Evolutionary conservation across 352 stramenopile genomes (phyloP).

Genomic region (Plasmopara muralis): DNA sequence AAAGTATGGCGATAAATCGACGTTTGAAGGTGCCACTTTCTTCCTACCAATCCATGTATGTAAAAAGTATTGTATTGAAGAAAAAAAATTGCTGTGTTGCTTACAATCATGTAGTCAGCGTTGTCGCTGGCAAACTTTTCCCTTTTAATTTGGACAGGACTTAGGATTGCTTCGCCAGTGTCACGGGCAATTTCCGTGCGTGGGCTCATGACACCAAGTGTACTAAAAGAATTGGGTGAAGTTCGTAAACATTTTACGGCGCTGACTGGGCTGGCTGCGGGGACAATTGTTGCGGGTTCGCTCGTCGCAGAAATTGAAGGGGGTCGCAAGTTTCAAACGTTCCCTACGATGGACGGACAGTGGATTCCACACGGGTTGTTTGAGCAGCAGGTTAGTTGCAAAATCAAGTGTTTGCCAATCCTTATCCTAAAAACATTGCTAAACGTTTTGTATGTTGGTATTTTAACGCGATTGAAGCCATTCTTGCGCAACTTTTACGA

Average conservation of each 20-base stretch:
- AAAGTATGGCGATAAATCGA: slow-evolving; percentile 11
- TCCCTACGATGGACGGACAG: slow-evolving; percentile 87
- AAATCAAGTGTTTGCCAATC: background rate
- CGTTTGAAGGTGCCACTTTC: slow-evolving; percentile 31
- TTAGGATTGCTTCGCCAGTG: slow-evolving; percentile 47
- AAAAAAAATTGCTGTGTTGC: background rate
- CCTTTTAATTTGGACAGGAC: slow-evolving; percentile 54
- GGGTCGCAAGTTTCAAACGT: slow-evolving; percentile 96
- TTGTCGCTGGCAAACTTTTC: slow-evolving; percentile 63
- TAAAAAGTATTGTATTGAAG: background rate
- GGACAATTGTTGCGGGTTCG: slow-evolving; percentile 36
- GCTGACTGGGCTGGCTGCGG: slow-evolving; percentile 32
- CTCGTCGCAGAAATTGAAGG: slow-evolving; percentile 94
- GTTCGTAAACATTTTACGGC: slow-evolving; percentile 46
- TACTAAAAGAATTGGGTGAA: slow-evolving; percentile 47
- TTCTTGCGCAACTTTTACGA: slow-evolving; percentile 91
- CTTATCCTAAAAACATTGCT: background rate
- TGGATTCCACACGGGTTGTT: slow-evolving; percentile 85
- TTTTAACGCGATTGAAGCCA: slow-evolving; percentile 1
- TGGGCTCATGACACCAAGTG: slow-evolving; percentile 34
- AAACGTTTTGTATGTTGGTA: background rate
- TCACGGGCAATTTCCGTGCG: slow-evolving; percentile 47
- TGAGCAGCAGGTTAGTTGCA: slow-evolving; percentile 34
- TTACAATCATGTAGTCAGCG: slow-evolving; percentile 21
- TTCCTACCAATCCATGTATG: slow-evolving; percentile 44